These are phyloP conservation scores for Aspergillus texensis DNA, from an alignment of 2,329 filamentous ascomycete species.

Conservation along the genomic window DNA sequence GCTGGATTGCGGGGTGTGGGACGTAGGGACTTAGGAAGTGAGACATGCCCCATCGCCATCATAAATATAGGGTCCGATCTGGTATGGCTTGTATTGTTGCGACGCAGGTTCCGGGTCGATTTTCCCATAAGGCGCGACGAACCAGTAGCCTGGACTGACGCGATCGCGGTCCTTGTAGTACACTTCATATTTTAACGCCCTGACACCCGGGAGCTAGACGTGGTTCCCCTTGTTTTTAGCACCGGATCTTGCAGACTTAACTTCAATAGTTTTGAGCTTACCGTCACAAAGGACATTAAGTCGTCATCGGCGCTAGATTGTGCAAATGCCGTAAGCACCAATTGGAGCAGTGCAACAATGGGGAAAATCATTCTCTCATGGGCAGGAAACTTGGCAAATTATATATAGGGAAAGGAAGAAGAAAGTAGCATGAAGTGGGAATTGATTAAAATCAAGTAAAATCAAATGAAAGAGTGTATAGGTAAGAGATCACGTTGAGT, in stretches of 20 bases:
- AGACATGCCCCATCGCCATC: conserved; percentile 48
- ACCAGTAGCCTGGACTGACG: conserved; percentile 50
- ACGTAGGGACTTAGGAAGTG: not conserved
- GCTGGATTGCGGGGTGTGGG: not conserved
- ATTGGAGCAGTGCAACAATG: not conserved
- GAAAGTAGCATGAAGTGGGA: not conserved
- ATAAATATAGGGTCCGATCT: conserved; percentile 54
- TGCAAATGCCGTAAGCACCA: not conserved
- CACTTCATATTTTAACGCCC: conserved; percentile 32
- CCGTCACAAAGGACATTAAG: conserved; percentile 22
- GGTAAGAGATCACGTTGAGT: not conserved
- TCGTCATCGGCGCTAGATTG: conserved; percentile 9
- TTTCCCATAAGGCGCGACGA: conserved; percentile 49
- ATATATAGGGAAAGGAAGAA: not conserved
- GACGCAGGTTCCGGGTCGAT: conserved; percentile 29
- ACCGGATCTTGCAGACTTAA: not conserved
- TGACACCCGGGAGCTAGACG: conserved; percentile 27
- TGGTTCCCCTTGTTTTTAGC: not conserved
- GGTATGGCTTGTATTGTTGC: conserved; percentile 40
- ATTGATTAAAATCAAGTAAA: not conserved
- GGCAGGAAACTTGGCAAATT: not conserved
- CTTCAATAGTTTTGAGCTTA: conserved; percentile 13
- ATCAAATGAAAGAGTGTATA: not conserved
- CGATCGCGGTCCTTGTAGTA: conserved; percentile 28
- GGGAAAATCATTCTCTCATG: not conserved